These are phyloP conservation scores for Misopates orontium DNA, from an alignment of 257 asterid species.

Conservation along the genomic window DNA sequence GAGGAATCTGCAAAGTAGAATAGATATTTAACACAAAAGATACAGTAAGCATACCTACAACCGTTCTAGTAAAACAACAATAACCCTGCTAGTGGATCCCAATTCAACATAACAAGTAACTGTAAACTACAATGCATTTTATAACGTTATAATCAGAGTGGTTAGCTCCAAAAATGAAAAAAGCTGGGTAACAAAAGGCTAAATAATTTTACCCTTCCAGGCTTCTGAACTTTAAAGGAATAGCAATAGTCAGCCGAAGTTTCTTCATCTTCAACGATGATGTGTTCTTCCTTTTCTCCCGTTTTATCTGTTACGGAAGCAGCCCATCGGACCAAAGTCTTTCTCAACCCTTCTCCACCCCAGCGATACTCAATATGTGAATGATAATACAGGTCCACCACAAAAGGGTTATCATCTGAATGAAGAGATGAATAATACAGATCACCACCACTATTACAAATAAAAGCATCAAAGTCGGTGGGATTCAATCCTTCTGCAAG, in stretches of 20 bases:
- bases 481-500: conserved; percentile 67
- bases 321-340: conserved; percentile 90
- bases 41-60: neutral
- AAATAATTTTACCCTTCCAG: conserved; percentile 61
- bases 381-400: conserved; percentile 95
- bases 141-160: too few relatives aligned
- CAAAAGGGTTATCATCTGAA: conserved; percentile 77
- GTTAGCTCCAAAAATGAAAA: too few relatives aligned
- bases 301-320: conserved; percentile 56
- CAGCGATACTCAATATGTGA: conserved; percentile 97
- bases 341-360: conserved; percentile 99
- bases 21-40: neutral
- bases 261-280: conserved; percentile 89
- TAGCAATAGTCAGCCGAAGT: conserved; percentile 95
- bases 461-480: conserved; percentile 86
- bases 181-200: too few relatives aligned
- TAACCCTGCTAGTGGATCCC: too few relatives aligned
- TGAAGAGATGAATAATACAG: conserved; percentile 80
- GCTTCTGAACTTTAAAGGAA: conserved; percentile 79
- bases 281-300: conserved; percentile 61
- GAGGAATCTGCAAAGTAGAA: conserved; percentile 61
- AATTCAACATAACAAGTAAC: neutral
- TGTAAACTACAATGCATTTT: neutral
- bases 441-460: conserved; percentile 98
- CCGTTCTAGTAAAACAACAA: too few relatives aligned